Evolutionary conservation across 1,284 basidiomycete species (phyloP), one percentile per base, ranked within the genome.

Genomic region (Ganoderma leucocontextum): DNA sequence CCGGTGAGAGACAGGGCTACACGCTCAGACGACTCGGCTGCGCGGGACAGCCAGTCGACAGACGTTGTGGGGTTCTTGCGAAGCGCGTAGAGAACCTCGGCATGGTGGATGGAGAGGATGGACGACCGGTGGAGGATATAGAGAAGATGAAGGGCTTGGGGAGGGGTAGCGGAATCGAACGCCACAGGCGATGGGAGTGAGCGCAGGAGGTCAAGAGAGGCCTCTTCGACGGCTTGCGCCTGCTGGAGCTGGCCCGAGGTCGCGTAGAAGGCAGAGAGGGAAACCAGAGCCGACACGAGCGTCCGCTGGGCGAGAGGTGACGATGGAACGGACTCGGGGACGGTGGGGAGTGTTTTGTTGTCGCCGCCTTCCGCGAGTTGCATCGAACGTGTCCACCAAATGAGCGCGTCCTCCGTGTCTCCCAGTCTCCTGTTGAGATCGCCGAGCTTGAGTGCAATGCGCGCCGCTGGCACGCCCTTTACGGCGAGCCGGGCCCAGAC

Each of bases 111-210:
- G 4, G 87, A 88, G 58, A 95, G 80, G 4, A 95, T 80, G 5
- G 94, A 88, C 5, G 89, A 86, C 33, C 93, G 91, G 67, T 95
- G 92, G 44, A 91, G 84, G 47, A 94, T 78, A 78, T 89, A 94
- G 9, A 93, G 79, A 1, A 82, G 79, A 76, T 96, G 92, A 44
- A 94, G 81, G 12, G 84, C 81, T 70, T 91, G 85, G 13, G 90
- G 84, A n/a, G 87, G 81, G 35, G 89, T 83, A 15, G 83, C 77
- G 4, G 82, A 73, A 9, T 82, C 74, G 15, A 83, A 74, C 4
- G 84, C 81, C 13, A 81, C 78, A 1, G 87, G 88, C 63, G 86
- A 83, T 5, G 83, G 86, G 66, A 91, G 86, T 12, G 88, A 86
- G 57, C 90, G 87, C 67, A 97, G 85, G 58, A 95, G 82, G 53